Conservation (phyloP, 2,329 filamentous ascomycete genomes). For the Arthrobotrys musiformis region DNA sequence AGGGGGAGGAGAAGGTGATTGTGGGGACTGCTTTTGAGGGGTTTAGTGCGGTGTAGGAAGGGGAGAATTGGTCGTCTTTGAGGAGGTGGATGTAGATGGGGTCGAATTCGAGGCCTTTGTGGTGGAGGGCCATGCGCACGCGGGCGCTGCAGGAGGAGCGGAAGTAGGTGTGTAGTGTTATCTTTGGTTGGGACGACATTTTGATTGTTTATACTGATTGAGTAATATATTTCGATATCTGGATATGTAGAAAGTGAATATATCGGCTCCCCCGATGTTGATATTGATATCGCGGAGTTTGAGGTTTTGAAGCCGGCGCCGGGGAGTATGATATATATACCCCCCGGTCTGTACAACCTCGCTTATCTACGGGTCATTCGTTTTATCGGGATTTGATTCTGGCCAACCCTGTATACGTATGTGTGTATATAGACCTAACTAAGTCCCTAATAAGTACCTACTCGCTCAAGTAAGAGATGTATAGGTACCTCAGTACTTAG, state of each 20-base stretch:
- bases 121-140: conserved; percentile 70
- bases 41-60: conserved; percentile 66
- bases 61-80: conserved; percentile 67
- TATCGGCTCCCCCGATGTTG: no score
- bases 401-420: no score
- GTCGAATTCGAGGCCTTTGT: conserved; percentile 68
- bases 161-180: conserved; percentile 70
- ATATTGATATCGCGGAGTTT: not conserved
- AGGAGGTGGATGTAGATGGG: conserved; percentile 68
- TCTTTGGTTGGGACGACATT: conserved; percentile 31
- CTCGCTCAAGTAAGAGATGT: no score
- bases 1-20: conserved; percentile 63
- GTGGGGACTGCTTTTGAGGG: conserved; percentile 70
- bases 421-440: no score
- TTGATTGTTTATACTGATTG: not conserved
- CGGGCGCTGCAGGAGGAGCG: conserved; percentile 73
- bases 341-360: not conserved
- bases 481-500: no score
- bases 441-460: no score
- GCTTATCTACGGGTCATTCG: conserved; percentile 7
- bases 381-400: not conserved
- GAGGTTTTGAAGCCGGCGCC: not conserved
- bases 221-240: no score
- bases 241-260: no score
- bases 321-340: not conserved